Conservation (phyloP, 2,329 filamentous ascomycete species). For the Ophiosphaerella korrae region DNA sequence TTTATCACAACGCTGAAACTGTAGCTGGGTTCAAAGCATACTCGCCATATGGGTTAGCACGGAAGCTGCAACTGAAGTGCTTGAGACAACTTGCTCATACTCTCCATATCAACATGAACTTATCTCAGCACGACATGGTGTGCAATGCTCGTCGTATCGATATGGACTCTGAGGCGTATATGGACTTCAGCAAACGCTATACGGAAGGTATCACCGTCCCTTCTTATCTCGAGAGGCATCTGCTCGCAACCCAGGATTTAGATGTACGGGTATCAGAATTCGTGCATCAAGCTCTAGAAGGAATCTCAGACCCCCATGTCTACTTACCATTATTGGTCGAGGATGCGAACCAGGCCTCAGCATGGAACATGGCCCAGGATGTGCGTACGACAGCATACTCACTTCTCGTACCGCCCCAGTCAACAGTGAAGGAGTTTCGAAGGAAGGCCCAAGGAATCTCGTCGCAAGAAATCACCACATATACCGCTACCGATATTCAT, state of each 20-base stretch:
- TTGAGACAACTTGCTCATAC: slow-evolving; percentile 49
- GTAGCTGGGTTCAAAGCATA: slow-evolving; percentile 45
- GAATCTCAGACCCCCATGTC: slow-evolving; percentile 41
- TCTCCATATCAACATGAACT: slow-evolving; percentile 36
- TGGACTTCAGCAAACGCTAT: slow-evolving; percentile 41
- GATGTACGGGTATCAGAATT: slow-evolving; percentile 43
- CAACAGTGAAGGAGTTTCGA: slow-evolving; percentile 43
- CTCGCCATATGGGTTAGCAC: slow-evolving; percentile 52
- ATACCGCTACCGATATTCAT: slow-evolving; percentile 6
- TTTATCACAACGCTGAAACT: slow-evolving; percentile 68
- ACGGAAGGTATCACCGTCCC: slow-evolving; percentile 8
- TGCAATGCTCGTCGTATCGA: slow-evolving; percentile 28
- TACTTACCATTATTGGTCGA: slow-evolving; percentile 69
- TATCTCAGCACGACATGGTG: slow-evolving; percentile 31
- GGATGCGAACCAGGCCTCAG: slow-evolving; percentile 49
- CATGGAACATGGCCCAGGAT: slow-evolving; percentile 48
- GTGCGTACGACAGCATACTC: slow-evolving; percentile 49
- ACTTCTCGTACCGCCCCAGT: slow-evolving; percentile 26
- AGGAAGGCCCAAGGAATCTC: slow-evolving; percentile 43
- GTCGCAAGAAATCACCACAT: slow-evolving; percentile 22
- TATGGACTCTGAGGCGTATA: slow-evolving; percentile 23
- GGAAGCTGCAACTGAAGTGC: slow-evolving; percentile 51
- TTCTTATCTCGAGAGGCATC: slow-evolving; percentile 3
- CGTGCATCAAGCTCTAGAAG: slow-evolving; percentile 24
- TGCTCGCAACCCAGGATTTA: slow-evolving; percentile 24